phyloP scores from a whole-genome alignment of 768 basidiomycete species.

The Agrocybe praecox region DNA sequence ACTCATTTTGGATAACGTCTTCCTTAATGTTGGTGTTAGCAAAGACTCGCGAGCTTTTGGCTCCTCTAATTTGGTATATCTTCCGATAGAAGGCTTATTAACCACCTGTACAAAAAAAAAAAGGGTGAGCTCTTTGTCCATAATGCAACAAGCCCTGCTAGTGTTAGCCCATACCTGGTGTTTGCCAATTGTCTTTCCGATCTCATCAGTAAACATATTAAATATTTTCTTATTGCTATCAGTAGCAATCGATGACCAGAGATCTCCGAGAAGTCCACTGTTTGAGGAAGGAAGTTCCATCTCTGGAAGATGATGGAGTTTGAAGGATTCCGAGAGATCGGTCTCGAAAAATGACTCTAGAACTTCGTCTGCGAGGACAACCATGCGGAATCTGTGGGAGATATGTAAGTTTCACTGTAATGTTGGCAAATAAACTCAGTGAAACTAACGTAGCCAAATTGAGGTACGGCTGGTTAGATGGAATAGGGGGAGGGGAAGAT shows the following conservation, averaged over 20 bases:
- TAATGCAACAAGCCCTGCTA: not conserved
- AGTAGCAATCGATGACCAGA: conserved; percentile 89
- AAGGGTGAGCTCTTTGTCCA: not conserved
- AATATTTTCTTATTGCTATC: conserved; percentile 94
- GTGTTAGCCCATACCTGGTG: conserved; percentile 69
- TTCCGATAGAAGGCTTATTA: conserved; percentile 83
- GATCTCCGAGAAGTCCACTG: conserved; percentile 73
- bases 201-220: conserved; percentile 90
- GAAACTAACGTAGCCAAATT: conserved; percentile 79
- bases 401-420: conserved; percentile 3
- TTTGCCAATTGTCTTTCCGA: conserved; percentile 92
- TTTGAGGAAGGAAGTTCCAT: conserved; percentile 62
- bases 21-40: conserved; percentile 69
- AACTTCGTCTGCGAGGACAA: conserved; percentile 94
- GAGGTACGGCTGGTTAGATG: conserved; percentile 87
- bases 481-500: conserved; percentile 47
- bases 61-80: conserved; percentile 82
- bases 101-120: conserved; percentile 49
- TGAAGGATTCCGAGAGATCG: conserved; percentile 88
- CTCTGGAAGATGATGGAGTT: conserved; percentile 70
- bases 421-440: not conserved
- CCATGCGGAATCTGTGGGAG: conserved; percentile 87
- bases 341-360: conserved; percentile 96
- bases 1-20: conserved; percentile 57
- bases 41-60: conserved; percentile 88